Conservation (phyloP, 768 basidiomycete species). For the Tylopilus subfusipes region DNA sequence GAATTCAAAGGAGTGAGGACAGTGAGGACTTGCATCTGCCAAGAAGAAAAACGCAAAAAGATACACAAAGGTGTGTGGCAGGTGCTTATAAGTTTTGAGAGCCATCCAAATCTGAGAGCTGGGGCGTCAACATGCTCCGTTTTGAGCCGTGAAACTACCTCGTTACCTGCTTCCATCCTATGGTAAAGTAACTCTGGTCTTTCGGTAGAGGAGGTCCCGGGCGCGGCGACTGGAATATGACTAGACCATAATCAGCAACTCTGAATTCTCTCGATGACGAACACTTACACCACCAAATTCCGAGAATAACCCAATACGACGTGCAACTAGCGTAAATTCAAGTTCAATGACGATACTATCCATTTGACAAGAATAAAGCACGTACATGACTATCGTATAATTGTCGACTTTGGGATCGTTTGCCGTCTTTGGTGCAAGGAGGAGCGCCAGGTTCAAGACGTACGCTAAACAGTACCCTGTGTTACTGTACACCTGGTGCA, state of each 20-base stretch:
- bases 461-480: constrained; percentile 67
- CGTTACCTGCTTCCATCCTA: constrained; percentile 80
- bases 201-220: constrained; percentile 77
- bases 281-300: constrained; percentile 84
- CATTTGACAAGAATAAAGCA: not conserved
- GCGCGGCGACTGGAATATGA: constrained; percentile 82
- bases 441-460: constrained; percentile 63
- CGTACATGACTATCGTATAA: constrained; percentile 68
- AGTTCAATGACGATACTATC: not conserved
- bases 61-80: constrained; percentile 82
- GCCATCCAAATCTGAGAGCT: constrained; percentile 69
- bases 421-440: constrained; percentile 47
- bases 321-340: constrained; percentile 47
- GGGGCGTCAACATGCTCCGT: not conserved
- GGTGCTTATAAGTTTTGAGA: constrained; percentile 66
- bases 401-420: constrained; percentile 66
- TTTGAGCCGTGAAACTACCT: not conserved
- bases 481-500: constrained; percentile 64
- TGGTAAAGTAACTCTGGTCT: constrained; percentile 70
- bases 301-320: constrained; percentile 71
- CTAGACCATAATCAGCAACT: constrained; percentile 33
- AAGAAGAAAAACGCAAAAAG: constrained; percentile 75
- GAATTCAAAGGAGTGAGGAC: not conserved
- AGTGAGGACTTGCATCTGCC: constrained; percentile 58
- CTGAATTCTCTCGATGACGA: not conserved